Evolutionary conservation across 768 basidiomycete genomes (phyloP).

Genomic region (Lanmaoa pseudosensibilis): DNA sequence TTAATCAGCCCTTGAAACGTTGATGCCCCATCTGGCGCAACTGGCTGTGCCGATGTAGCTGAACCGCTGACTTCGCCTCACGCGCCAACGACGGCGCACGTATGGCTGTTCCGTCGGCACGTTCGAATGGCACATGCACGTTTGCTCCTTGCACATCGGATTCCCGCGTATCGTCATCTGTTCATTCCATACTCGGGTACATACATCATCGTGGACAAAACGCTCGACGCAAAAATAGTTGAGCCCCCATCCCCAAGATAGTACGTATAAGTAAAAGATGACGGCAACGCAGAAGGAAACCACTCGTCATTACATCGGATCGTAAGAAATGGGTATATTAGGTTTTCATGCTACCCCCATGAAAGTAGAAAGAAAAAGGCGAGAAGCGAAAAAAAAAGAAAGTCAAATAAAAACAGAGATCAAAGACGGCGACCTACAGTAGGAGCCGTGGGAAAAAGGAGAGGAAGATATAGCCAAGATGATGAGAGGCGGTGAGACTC

Average conservation of each 20-base stretch:
- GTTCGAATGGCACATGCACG: background rate
- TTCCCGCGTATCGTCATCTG: background rate
- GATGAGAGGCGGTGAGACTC: conserved; percentile 20
- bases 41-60: background rate
- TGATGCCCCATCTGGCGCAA: too few relatives aligned
- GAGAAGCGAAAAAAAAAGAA: background rate
- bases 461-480: conserved; percentile 22
- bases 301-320: conserved; percentile 21
- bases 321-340: conserved; percentile 29
- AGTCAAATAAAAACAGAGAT: conserved; percentile 3
- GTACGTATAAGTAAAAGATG: too few relatives aligned
- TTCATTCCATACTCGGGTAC: conserved; percentile 19
- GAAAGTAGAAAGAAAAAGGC: background rate
- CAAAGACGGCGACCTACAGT: conserved; percentile 6
- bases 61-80: too few relatives aligned
- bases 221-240: background rate
- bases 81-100: background rate
- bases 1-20: too few relatives aligned
- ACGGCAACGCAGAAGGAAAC: conserved; percentile 1
- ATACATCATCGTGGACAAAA: conserved; percentile 13
- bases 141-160: background rate
- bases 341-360: conserved; percentile 21
- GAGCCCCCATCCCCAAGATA: background rate
- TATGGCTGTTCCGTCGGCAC: conserved; percentile 1
- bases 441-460: conserved; percentile 2